Evolutionary conservation across 352 stramenopile species (phyloP), one percentile per base, ranked within the genome.

Genomic region (Globisporangium uncinulatum): DNA sequence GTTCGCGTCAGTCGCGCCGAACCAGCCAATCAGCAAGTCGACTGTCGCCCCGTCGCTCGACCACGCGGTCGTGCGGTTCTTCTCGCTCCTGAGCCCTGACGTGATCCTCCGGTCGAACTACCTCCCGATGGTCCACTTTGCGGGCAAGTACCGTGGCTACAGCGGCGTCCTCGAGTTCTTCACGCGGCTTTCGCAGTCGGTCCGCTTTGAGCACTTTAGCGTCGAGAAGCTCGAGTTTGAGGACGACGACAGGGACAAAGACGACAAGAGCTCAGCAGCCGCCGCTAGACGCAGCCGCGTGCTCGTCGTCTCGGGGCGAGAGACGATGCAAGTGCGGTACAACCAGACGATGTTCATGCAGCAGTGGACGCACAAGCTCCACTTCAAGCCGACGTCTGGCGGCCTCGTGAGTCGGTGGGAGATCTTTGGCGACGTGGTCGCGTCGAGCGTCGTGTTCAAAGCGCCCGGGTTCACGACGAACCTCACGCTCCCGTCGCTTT

Each of bases 121-220:
- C 62, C 63, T 94, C 21, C 84, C 84, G n/a, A 94, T 94, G 84
- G 84, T 94, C 42, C 82, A 80, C n/a, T 94, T 94, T 32, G 80
- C 87, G 52, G 84, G 84, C 48, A 92, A 89, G 42, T 94, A 86
- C 52, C 84, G 84, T 17, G 82, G 80, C 19, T 91, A 76, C 65
- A 66, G 65, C 11, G 84, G 84, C 32, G 77, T 94, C 11, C 65
- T 94, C 11, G 83, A 94, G 58, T 94, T 83, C 52, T 86, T 94
- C 57, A 67, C 79, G 46, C 71, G 83, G 32, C 57, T 94, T 6
- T 70, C 80, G 21, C 65, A 84, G 51, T 86, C 82, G 7, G 84
- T 87, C 17, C 70, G 80, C 20, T 79, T 89, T 52, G 75, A 92
- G 53, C 80, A 90, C 42, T 92, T 91, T 55, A 71, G 70, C 32